Evolutionary conservation across 495 filamentous ascomycete genomes (phyloP), one percentile per base, ranked within the genome.

Genomic region (Podospora sp.): DNA sequence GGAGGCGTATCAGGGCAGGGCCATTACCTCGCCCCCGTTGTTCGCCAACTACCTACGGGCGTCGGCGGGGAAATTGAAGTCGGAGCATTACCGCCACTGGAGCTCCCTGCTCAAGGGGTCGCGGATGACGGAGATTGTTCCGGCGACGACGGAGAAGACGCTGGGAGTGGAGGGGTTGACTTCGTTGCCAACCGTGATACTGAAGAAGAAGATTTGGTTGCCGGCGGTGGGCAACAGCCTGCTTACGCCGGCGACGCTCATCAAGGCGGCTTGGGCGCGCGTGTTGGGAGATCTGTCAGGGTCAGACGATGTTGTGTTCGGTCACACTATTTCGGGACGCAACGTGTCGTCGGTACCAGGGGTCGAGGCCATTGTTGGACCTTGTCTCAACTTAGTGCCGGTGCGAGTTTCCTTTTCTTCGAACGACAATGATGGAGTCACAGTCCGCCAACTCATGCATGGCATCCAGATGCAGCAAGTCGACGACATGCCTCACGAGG

Each of bases 401-500:
- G 83, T 89, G 0, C 79, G 87, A 8, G 83, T 89, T 20, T 76
- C 77, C 12, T 82, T 88, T 64, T 68, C 75, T 16, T 50, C 5
- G 6, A 27, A 66, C 11, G 33, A 12, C 24, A 11, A 52, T 22
- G 14, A 20, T 12, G 21, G n/a, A 16, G 9, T 35, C 5, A 71
- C 68, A n/a, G 73, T 66, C 16, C 51, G 57, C 6, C 80, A 86
- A 22, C 78, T 89, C 6, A 81, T 88, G 64, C 78, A 78, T 16
- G 83, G 78, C 49, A 78, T 88, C 35, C 87, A 89, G 67, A 81
- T 85, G 27, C 86, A 89, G 60, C 83, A 87, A 50, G 79, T 89
- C 8, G 79, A 81, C n/a, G 84, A 73, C 55, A 71, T 72, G 60
- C 67, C 73, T 1, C 70, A 73, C 12, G 75, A 77, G 71, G 76